Base-by-base conservation (phyloP, 257 asterid species). In the Handroanthus guayacan region DNA sequence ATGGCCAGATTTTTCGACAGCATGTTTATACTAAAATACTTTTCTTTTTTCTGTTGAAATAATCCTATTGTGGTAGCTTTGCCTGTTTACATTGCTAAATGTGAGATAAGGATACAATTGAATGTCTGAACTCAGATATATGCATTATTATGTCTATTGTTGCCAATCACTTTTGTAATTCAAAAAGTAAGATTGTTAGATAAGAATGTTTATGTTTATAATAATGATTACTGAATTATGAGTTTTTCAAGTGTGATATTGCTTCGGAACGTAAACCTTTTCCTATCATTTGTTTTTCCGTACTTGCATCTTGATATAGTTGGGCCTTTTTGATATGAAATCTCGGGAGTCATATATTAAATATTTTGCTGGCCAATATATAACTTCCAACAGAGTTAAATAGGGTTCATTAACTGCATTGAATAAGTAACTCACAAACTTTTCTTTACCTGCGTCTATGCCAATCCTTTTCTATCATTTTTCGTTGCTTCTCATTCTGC, bases 251-350 rank as follows among this genome's bases (percentile, higher is more conserved):
- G 12, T 56, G 34, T 54, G 45, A 5, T 65, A 5, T 47, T 76
- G 69, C 56, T 14, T 48, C 10, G 5, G 44, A 37, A 31, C 64
- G 48, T 67, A 39, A 64, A 64, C 12, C 12, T 18, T 39, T 38
- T 17, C n/a, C 67, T 6, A 47, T 50, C 62, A 31, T 61, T 77
- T 50, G 66, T 50, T 62, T 62, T 60, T 62, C 36, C 76, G 3
- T 58, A 14, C n/a, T 37, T 48, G 57, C n/a, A 69, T 48, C 47
- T 69, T 77, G 72, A 38, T 69, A 66, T 62, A 9, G 18, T 43
- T 10, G 16, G 9, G 14, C 3, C 37, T n/a, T 76, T 25, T 58
- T 58, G 37, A 18, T 68, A 47, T 47, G 9, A 76, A 52, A 17
- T 37, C 62, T 58, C 3, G 48, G 67, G 63, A 62, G 31, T 60